A percentile compares a stretch with the other conserved stretches of the same genome.
These are phyloP conservation scores for Paraphoma sp. DNA, from an alignment of 2,329 filamentous ascomycete species.

Conservation along the genomic window DNA sequence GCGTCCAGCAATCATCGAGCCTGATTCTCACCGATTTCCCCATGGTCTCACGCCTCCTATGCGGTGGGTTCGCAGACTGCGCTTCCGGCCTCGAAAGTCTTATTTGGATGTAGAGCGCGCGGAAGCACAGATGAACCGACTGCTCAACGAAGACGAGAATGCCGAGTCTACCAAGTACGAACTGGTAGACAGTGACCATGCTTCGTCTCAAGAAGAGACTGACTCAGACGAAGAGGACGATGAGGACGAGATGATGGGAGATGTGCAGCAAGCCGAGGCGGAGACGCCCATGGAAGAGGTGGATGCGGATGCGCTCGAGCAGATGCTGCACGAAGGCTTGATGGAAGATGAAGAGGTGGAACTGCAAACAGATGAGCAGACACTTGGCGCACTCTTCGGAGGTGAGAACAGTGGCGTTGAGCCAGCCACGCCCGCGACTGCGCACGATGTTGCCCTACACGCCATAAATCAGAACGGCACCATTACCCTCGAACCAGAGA, in stretches of 20 bases:
- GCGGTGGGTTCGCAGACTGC: slow-evolving; percentile 80
- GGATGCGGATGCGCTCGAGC: slow-evolving; percentile 45
- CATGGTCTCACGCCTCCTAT: slow-evolving; percentile 89
- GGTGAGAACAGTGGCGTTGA: slow-evolving; percentile 32
- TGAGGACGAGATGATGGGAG: slow-evolving; percentile 51
- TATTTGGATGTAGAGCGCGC: slow-evolving; percentile 86
- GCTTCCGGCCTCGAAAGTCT: slow-evolving; percentile 83
- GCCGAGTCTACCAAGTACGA: slow-evolving; percentile 65
- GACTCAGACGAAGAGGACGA: slow-evolving; percentile 40
- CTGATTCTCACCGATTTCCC: slow-evolving; percentile 74
- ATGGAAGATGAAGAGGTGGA: slow-evolving; percentile 43
- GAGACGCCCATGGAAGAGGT: slow-evolving; percentile 53
- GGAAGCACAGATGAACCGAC: slow-evolving; percentile 76
- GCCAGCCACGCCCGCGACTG: slow-evolving; percentile 42
- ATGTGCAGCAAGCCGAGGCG: slow-evolving; percentile 38
- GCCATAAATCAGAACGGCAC: slow-evolving; percentile 38
- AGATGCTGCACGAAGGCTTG: slow-evolving; percentile 42
- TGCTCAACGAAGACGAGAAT: slow-evolving; percentile 73
- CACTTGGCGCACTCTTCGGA: slow-evolving; percentile 38
- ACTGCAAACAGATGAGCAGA: slow-evolving; percentile 37
- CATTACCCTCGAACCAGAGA: slow-evolving; percentile 38
- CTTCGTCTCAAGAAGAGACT: slow-evolving; percentile 51
- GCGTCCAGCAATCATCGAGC: slow-evolving; percentile 75
- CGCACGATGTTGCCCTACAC: slow-evolving; percentile 47
- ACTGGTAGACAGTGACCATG: slow-evolving; percentile 56